A percentile compares a stretch with the other conserved stretches of the same genome.
Conservation (phyloP, 1,284 basidiomycete genomes). For the Ceratorhiza oryzae-sativae region DNA sequence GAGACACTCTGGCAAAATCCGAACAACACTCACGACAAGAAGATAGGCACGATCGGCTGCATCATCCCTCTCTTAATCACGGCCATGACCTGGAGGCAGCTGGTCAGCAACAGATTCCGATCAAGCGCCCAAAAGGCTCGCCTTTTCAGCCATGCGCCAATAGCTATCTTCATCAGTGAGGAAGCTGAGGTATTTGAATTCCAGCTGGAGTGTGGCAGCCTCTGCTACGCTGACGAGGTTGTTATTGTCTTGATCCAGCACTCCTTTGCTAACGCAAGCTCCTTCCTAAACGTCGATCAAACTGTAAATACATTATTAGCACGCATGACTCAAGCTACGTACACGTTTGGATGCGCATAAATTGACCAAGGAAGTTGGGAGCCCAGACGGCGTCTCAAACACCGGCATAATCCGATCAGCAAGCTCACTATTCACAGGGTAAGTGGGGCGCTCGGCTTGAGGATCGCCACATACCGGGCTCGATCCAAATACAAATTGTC, state of each 20-base stretch:
- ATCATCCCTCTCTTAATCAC: slow-evolving; percentile 61
- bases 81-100: slow-evolving; percentile 66
- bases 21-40: slow-evolving; percentile 81
- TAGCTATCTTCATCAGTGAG: slow-evolving; percentile 78
- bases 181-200: slow-evolving; percentile 85
- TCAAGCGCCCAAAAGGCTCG: slow-evolving; percentile 49
- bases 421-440: slow-evolving; percentile 60
- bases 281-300: slow-evolving; percentile 18
- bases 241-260: slow-evolving; percentile 69
- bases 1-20: slow-evolving; percentile 44
- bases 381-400: slow-evolving; percentile 81
- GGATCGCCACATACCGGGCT: slow-evolving; percentile 57
- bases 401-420: slow-evolving; percentile 83
- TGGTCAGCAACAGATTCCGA: slow-evolving; percentile 5
- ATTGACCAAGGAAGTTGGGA: slow-evolving; percentile 84
- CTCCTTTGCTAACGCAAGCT: slow-evolving; percentile 58
- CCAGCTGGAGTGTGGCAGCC: slow-evolving; percentile 81
- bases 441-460: neutral
- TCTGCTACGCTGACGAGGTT: slow-evolving; percentile 83
- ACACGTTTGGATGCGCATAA: slow-evolving; percentile 56
- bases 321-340: neutral
- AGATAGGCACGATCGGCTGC: slow-evolving; percentile 74
- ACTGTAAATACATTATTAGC: neutral
- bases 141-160: slow-evolving; percentile 83
- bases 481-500: slow-evolving; percentile 76